Percentiles rank a stretch among this genome's conserved stretches.
Conservation (phyloP, 1,284 basidiomycete species). For the Inonotus obliquus region DNA sequence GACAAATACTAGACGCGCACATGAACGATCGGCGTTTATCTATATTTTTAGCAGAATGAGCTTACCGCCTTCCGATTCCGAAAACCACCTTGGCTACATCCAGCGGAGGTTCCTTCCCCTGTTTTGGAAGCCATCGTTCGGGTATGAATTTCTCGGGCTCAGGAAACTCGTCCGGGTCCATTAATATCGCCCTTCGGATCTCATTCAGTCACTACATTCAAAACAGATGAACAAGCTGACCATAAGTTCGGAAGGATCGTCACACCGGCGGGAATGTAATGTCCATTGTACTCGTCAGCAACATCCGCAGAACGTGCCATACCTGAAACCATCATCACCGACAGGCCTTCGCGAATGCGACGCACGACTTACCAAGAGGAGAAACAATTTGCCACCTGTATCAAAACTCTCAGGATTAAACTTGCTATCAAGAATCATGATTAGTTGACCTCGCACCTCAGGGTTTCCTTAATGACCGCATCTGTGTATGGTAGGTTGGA, state of each 20-base stretch:
- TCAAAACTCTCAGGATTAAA: not conserved
- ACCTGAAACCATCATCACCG: not conserved
- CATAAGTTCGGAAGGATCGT: constrained; percentile 19
- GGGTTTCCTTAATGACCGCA: constrained; percentile 19
- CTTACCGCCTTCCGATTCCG: constrained; percentile 15
- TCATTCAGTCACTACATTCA: not conserved
- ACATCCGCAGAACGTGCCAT: constrained; percentile 13
- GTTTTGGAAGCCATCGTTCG: constrained; percentile 7
- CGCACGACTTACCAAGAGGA: constrained; percentile 5
- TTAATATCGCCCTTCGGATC: constrained; percentile 6
- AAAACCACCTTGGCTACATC: constrained; percentile 11
- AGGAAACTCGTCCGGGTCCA: constrained; percentile 6
- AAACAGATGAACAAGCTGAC: not conserved
- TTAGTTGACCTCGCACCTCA: not conserved
- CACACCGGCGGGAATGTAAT: constrained; percentile 19
- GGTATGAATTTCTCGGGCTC: constrained; percentile 14
- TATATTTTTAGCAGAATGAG: not conserved
- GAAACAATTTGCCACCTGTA: constrained; percentile 19
- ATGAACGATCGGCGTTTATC: not conserved
- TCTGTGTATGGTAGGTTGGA: constrained; percentile 22
- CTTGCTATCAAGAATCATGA: not conserved
- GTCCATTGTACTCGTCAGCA: constrained; percentile 20
- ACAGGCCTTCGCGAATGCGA: not conserved
- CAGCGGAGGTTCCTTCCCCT: constrained; percentile 5
- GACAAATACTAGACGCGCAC: constrained; percentile 11